Conservation (phyloP, 805 yeast genomes). For the Kazachstania viticola region DNA sequence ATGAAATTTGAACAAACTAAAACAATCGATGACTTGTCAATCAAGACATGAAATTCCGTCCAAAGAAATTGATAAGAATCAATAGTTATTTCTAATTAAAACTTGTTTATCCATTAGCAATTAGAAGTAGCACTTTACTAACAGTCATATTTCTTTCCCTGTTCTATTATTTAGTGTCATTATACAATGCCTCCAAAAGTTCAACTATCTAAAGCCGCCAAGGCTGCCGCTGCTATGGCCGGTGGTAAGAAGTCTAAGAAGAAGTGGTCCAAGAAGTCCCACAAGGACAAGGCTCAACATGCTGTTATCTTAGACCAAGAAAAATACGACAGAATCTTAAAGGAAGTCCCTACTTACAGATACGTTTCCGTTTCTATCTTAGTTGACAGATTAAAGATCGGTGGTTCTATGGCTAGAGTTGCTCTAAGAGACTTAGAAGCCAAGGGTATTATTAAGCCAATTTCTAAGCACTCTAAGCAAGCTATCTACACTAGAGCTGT, state of each 20-base stretch:
- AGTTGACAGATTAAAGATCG: constrained; percentile 98
- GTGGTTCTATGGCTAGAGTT: constrained; percentile 98
- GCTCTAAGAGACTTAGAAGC: constrained; percentile 92
- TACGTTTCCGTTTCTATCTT: constrained; percentile 94
- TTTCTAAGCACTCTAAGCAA: constrained; percentile 93
- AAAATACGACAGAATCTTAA: constrained; percentile 96
- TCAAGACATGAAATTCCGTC: background rate
- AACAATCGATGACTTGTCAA: too few relatives aligned
- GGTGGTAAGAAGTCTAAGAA: constrained; percentile 99
- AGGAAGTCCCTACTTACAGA: constrained; percentile 99
- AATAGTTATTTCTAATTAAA: too few relatives aligned
- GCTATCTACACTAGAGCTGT: constrained; percentile 84
- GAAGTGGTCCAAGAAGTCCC: constrained; percentile 99
- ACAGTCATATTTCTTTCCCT: background rate
- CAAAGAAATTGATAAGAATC: background rate
- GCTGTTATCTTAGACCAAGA: constrained; percentile 95
- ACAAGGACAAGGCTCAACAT: constrained; percentile 99
- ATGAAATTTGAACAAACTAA: too few relatives aligned
- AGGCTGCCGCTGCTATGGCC: constrained; percentile 99
- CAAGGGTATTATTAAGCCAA: constrained; percentile 90
- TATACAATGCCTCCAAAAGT: constrained; percentile 93
- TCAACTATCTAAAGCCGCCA: constrained; percentile 98
- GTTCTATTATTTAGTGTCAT: constrained; percentile 1
- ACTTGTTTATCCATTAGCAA: background rate
- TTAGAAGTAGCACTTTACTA: background rate